Evolutionary conservation across 768 basidiomycete genomes (phyloP).

Genomic region (Roridomyces roridus): DNA sequence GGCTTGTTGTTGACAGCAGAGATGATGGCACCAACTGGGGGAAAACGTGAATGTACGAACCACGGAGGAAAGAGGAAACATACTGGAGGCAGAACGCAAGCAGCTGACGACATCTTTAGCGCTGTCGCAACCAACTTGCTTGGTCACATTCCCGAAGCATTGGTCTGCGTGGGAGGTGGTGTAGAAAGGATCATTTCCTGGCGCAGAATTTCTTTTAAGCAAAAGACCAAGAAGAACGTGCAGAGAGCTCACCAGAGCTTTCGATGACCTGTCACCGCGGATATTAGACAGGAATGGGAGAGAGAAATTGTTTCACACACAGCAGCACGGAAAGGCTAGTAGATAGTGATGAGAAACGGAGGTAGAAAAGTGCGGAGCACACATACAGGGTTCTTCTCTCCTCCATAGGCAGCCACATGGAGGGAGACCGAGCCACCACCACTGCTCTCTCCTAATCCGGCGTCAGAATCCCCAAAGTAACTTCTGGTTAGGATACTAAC

Average conservation of each 20-base stretch:
- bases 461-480: neutral
- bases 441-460: constrained; percentile 35
- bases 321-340: constrained; percentile 27
- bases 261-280: constrained; percentile 12
- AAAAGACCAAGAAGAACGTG: neutral
- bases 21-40: constrained; percentile 28
- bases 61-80: neutral
- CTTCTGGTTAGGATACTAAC: neutral
- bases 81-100: constrained; percentile 20
- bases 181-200: constrained; percentile 27
- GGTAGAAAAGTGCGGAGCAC: neutral
- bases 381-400: constrained; percentile 22
- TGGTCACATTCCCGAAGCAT: constrained; percentile 24
- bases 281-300: neutral
- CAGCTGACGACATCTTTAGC: constrained; percentile 18
- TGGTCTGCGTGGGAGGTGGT: constrained; percentile 18
- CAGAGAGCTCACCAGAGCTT: constrained; percentile 16
- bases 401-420: constrained; percentile 24
- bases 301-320: neutral
- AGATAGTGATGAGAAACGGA: neutral
- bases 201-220: neutral
- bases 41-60: neutral
- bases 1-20: constrained; percentile 36
- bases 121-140: constrained; percentile 20
- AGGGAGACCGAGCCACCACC: constrained; percentile 27